These are phyloP conservation scores for Venturiaceae sp. DNA, from an alignment of 2,329 filamentous ascomycete genomes.

Conservation along the genomic window DNA sequence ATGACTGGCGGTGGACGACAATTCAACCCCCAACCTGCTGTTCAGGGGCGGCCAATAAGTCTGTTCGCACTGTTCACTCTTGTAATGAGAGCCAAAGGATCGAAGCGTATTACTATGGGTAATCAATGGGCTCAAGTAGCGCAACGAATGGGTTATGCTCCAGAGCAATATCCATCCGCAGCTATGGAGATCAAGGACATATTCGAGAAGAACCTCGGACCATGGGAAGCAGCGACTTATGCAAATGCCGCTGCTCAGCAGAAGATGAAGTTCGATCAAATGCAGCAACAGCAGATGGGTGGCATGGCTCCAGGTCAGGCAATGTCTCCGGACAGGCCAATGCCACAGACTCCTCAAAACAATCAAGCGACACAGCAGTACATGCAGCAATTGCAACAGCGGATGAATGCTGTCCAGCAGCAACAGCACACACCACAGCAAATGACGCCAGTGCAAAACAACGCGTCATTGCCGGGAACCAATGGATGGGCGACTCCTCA, in stretches of 20 bases:
- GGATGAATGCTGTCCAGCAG: constrained; percentile 20
- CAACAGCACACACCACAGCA: constrained; percentile 24
- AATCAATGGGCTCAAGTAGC: constrained; percentile 70
- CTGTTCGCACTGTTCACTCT: constrained; percentile 68
- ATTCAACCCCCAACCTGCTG: constrained; percentile 63
- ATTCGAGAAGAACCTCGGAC: constrained; percentile 65
- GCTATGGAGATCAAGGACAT: constrained; percentile 58
- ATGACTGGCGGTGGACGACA: constrained; percentile 66
- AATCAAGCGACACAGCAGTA: constrained; percentile 10
- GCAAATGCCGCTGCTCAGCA: constrained; percentile 36
- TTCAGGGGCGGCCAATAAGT: constrained; percentile 65
- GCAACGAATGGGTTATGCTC: constrained; percentile 32
- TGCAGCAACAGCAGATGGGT: constrained; percentile 26
- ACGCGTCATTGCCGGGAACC: constrained; percentile 34
- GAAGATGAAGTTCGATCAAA: constrained; percentile 21
- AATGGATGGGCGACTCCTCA: constrained; percentile 39
- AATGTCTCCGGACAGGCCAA: constrained; percentile 19
- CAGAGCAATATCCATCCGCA: constrained; percentile 47
- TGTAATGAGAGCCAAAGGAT: constrained; percentile 70
- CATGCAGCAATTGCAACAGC: constrained; percentile 32
- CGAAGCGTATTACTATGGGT: constrained; percentile 57
- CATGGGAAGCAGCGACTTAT: constrained; percentile 65
- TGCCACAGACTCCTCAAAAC: constrained; percentile 10
- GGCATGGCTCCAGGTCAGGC: constrained; percentile 19
- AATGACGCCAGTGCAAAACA: constrained; percentile 35